These are phyloP conservation scores for Heterobasidion irregulare DNA, from an alignment of 1,284 basidiomycete species.

Conservation along the genomic window DNA sequence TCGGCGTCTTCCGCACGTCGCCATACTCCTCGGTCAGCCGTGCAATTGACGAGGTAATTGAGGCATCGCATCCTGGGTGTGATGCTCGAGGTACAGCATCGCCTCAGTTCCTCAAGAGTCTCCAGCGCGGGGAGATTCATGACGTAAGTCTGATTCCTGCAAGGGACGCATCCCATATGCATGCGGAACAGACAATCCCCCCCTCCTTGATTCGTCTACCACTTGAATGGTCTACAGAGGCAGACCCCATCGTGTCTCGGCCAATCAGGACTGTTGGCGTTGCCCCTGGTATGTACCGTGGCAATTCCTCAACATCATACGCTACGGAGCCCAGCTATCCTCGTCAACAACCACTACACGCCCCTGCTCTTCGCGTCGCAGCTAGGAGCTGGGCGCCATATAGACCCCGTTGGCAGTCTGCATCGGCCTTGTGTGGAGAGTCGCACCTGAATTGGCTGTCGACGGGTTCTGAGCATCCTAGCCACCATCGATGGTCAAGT, in stretches of 20 bases:
- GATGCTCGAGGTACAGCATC: not conserved
- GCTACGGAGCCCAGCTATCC: no score
- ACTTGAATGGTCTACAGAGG: not conserved
- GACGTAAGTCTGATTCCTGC: not conserved
- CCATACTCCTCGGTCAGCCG: slow-evolving; percentile 5
- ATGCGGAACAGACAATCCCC: not conserved
- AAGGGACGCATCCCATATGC: no score
- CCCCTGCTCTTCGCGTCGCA: no score
- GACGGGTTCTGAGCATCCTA: no score
- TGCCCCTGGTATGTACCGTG: not conserved
- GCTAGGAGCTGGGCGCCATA: not conserved
- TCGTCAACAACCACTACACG: no score
- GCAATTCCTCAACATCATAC: no score
- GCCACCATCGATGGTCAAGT: no score
- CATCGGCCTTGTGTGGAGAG: no score
- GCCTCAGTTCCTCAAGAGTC: not conserved
- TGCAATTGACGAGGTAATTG: not conserved
- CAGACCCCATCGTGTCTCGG: not conserved
- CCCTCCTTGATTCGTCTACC: not conserved
- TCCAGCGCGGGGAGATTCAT: not conserved
- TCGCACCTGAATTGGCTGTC: no score
- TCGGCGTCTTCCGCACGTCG: slow-evolving; percentile 1
- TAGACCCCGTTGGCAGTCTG: not conserved
- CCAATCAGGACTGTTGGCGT: not conserved
- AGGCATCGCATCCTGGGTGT: not conserved